Conservation (phyloP, 257 asterid species). For the Fraxinus cuspidata region DNA sequence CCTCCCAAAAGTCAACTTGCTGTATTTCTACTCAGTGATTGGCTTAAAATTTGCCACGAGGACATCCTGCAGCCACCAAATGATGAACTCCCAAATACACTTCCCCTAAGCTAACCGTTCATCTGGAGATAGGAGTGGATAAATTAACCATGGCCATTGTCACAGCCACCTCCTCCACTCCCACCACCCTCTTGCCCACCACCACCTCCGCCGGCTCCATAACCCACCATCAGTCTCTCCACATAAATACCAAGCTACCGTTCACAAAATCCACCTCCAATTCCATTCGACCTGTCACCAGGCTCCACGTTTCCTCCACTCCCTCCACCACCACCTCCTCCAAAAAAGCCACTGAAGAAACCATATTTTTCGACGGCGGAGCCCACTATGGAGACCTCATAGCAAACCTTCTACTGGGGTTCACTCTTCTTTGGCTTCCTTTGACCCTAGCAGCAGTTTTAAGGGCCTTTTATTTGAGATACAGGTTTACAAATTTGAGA, state of each 20-base stretch:
- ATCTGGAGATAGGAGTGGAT: slow-evolving; percentile 31
- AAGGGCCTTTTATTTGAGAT: slow-evolving; percentile 76
- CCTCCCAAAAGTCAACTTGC: not conserved
- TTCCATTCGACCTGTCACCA: slow-evolving; percentile 18
- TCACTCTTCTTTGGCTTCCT: slow-evolving; percentile 93
- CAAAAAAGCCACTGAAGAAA: slow-evolving; percentile 54
- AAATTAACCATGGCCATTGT: slow-evolving; percentile 41
- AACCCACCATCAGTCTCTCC: slow-evolving; percentile 36
- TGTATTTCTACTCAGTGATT: not conserved
- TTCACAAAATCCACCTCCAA: slow-evolving; percentile 27
- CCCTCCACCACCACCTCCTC: slow-evolving; percentile 41
- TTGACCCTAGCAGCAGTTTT: slow-evolving; percentile 78
- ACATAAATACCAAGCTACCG: slow-evolving; percentile 25
- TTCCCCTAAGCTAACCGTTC: slow-evolving; percentile 34
- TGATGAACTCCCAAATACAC: slow-evolving; percentile 4
- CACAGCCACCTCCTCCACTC: slow-evolving; percentile 40
- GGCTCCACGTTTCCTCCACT: slow-evolving; percentile 72
- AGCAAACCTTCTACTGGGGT: slow-evolving; percentile 85
- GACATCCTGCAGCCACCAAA: slow-evolving; percentile 30
- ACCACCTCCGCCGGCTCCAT: slow-evolving; percentile 35
- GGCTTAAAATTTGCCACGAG: slow-evolving; percentile 46
- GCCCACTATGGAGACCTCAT: slow-evolving; percentile 96
- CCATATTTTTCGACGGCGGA: slow-evolving; percentile 87
- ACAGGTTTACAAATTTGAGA: slow-evolving; percentile 76
- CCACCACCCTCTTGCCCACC: slow-evolving; percentile 30